Conservation (phyloP, 352 stramenopile genomes). For the Halophytophthora polymorphica region DNA sequence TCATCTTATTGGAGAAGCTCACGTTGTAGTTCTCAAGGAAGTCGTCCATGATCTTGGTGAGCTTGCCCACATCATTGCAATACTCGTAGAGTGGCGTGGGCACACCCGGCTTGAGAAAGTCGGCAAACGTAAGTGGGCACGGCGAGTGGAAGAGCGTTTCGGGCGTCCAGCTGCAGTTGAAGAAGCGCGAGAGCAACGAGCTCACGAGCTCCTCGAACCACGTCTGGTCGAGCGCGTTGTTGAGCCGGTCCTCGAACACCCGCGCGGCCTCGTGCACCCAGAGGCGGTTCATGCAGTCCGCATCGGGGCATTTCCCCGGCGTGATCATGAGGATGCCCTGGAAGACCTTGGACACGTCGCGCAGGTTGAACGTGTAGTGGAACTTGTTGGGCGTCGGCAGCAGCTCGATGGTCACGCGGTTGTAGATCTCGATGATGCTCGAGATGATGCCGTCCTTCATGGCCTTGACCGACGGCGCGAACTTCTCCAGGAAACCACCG, state of each 20-base stretch:
- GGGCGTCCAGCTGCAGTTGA: slow-evolving; percentile 72
- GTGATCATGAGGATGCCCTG: slow-evolving; percentile 95
- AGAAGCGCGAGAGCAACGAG: slow-evolving; percentile 71
- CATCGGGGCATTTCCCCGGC: slow-evolving; percentile 68
- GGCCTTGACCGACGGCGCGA: slow-evolving; percentile 78
- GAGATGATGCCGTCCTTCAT: slow-evolving; percentile 83
- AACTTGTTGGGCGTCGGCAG: slow-evolving; percentile 92
- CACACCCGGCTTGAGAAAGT: slow-evolving; percentile 88
- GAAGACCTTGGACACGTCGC: slow-evolving; percentile 95
- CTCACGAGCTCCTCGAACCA: slow-evolving; percentile 91
- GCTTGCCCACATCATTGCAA: slow-evolving; percentile 72
- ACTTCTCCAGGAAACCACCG: slow-evolving; percentile 90
- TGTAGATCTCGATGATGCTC: slow-evolving; percentile 93
- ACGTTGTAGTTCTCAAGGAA: slow-evolving; percentile 95
- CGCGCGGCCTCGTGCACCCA: slow-evolving; percentile 92
- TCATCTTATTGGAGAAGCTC: slow-evolving; percentile 92
- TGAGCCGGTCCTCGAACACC: slow-evolving; percentile 94
- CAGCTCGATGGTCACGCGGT: slow-evolving; percentile 88
- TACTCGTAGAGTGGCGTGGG: slow-evolving; percentile 83
- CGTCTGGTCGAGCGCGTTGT: slow-evolving; percentile 79
- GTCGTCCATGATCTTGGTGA: slow-evolving; percentile 89
- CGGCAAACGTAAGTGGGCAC: slow-evolving; percentile 89
- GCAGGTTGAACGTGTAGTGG: slow-evolving; percentile 95
- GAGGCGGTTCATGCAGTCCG: slow-evolving; percentile 84
- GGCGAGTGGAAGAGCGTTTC: slow-evolving; percentile 87